Evolutionary conservation across 345 rosid genomes (phyloP).

Genomic region (Pistacia atlantica): DNA sequence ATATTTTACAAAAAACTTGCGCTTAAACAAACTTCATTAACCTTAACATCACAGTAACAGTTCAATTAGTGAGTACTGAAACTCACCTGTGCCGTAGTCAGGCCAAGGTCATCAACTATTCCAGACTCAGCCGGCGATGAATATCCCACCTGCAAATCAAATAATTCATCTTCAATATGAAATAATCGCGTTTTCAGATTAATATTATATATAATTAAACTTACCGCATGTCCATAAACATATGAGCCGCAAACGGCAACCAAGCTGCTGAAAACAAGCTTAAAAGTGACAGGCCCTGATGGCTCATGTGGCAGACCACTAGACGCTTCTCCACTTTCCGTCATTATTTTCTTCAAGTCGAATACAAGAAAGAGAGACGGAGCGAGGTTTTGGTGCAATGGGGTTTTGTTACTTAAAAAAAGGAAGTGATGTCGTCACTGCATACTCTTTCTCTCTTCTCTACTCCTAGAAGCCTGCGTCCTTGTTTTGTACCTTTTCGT

Average conservation of each 20-base stretch:
- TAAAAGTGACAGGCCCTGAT: background rate
- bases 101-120: constrained; percentile 37
- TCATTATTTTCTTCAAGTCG: too few relatives aligned
- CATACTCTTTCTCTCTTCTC: too few relatives aligned
- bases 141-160: constrained; percentile 41
- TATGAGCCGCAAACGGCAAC: constrained; percentile 34
- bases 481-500: too few relatives aligned
- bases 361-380: too few relatives aligned
- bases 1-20: background rate
- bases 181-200: background rate
- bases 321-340: too few relatives aligned
- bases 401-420: too few relatives aligned
- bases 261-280: constrained; percentile 24
- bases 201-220: background rate
- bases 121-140: constrained; percentile 54
- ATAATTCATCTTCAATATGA: background rate
- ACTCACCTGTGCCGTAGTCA: constrained; percentile 28
- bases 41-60: background rate
- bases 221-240: constrained; percentile 37
- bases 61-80: background rate
- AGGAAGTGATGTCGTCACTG: too few relatives aligned
- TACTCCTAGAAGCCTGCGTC: too few relatives aligned
- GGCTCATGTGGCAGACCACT: background rate
- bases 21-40: background rate
- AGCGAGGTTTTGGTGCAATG: too few relatives aligned